A percentile compares a stretch with the other conserved stretches of the same genome.
These are phyloP conservation scores for Styphnolobium japonicum DNA, from an alignment of 306 rosid species.

Conservation along the genomic window DNA sequence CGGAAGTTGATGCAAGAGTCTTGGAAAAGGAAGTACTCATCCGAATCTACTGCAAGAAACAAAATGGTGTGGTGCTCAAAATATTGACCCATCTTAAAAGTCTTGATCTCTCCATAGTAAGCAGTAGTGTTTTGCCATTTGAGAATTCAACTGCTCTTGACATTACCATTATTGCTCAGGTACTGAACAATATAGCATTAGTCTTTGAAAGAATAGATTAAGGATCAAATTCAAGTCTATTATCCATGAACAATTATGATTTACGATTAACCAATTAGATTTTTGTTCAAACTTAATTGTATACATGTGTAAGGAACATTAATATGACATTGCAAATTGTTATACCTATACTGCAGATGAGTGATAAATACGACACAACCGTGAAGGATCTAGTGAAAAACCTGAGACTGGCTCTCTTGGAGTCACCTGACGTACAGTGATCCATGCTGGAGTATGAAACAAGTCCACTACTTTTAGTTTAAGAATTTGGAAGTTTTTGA, in stretches of 20 bases:
- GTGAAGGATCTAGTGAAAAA: slow-evolving; percentile 23
- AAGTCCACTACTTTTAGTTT: not conserved
- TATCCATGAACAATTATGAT: not conserved
- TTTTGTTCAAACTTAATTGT: not conserved
- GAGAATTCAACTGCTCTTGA: not conserved
- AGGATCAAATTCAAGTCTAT: not conserved
- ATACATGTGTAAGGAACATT: not conserved
- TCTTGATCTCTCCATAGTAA: slow-evolving; percentile 16
- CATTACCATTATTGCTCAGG: slow-evolving; percentile 21
- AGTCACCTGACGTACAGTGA: not conserved
- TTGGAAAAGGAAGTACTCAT: slow-evolving; percentile 4
- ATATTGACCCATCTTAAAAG: not conserved
- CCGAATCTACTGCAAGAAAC: slow-evolving; percentile 8
- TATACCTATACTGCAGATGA: not conserved
- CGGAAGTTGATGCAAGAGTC: slow-evolving; percentile 13
- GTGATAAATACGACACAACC: not conserved
- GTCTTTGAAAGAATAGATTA: not conserved
- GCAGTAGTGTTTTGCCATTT: slow-evolving; percentile 12
- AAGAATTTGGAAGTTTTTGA: not conserved
- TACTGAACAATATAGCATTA: not conserved
- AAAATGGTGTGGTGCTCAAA: not conserved
- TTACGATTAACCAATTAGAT: not conserved
- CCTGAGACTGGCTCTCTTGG: not conserved
- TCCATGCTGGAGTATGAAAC: not conserved
- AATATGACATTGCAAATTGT: not conserved